Conservation (phyloP, 2,329 filamentous ascomycete species). For the Torrubiella hemipterigena region DNA sequence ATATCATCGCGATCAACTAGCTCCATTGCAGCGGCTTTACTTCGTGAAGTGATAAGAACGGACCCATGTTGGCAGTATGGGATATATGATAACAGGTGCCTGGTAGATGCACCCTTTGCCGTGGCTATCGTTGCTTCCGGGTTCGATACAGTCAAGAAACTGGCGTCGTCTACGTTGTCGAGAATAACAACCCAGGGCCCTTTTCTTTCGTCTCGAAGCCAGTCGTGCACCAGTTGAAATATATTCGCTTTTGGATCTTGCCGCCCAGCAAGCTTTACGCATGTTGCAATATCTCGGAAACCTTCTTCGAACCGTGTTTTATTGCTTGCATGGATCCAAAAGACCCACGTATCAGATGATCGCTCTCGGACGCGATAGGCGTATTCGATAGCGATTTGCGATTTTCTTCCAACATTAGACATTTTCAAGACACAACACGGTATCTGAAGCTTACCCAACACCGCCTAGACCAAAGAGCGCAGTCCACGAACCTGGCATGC, state of each 20-base stretch:
- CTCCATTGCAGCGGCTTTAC: constrained; percentile 5
- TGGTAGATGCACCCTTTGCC: background rate
- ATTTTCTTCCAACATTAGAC: constrained; percentile 11
- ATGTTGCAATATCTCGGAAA: constrained; percentile 20
- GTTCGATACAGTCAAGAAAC: background rate
- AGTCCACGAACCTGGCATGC: constrained; percentile 3
- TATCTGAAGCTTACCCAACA: constrained; percentile 7
- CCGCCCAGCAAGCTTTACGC: constrained; percentile 15
- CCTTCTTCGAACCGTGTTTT: constrained; percentile 19
- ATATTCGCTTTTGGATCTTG: constrained; percentile 18
- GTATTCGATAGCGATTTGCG: constrained; percentile 21
- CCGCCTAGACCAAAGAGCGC: constrained; percentile 9
- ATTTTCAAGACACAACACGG: background rate
- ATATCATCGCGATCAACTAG: constrained; percentile 7
- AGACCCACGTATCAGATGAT: constrained; percentile 17
- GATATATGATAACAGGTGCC: constrained; percentile 6
- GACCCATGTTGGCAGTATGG: constrained; percentile 7
- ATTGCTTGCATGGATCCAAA: constrained; percentile 24
- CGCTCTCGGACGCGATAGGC: constrained; percentile 14
- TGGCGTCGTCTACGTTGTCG: constrained; percentile 10
- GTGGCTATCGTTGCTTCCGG: background rate
- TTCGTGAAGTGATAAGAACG: constrained; percentile 11
- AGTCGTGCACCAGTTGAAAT: constrained; percentile 17
- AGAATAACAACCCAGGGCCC: constrained; percentile 12
- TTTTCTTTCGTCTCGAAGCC: constrained; percentile 12